phyloP scores from a whole-genome alignment of 768 basidiomycete genomes.

The Russula foetens region DNA sequence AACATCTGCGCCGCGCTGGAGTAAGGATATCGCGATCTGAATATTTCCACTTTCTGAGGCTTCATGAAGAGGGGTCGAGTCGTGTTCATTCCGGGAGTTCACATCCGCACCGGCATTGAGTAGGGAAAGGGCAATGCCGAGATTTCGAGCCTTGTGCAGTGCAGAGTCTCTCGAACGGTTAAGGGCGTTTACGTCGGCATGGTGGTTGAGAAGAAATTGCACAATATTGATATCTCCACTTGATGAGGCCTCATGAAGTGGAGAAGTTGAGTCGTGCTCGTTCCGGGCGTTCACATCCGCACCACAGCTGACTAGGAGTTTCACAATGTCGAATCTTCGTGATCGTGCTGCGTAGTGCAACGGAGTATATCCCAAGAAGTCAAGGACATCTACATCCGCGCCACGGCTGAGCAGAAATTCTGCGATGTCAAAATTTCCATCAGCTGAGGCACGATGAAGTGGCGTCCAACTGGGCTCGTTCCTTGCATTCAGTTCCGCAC shows the following conservation, averaged over 20 bases:
- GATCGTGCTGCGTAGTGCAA: too few species aligned
- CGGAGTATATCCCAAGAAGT: too few species aligned
- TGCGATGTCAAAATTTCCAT: background rate
- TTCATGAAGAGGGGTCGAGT: background rate
- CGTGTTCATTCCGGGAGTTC: background rate
- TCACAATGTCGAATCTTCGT: background rate
- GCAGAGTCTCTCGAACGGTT: too few species aligned
- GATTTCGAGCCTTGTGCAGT: background rate
- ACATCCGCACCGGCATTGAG: background rate
- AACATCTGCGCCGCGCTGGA: too few species aligned
- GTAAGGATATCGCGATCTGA: too few species aligned
- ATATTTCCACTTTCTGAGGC: background rate
- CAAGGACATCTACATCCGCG: background rate
- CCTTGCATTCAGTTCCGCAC: background rate
- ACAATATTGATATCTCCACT: too few species aligned
- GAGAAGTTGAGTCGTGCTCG: too few species aligned
- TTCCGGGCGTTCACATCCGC: too few species aligned
- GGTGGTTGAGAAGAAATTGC: too few species aligned
- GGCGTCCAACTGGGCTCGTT: background rate
- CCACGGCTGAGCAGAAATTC: background rate
- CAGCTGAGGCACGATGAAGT: background rate
- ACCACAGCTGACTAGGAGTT: background rate
- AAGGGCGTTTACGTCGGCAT: too few species aligned
- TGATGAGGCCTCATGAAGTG: too few species aligned
- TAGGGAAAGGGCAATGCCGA: background rate